phyloP scores from a whole-genome alignment of 257 asterid genomes.

The Ajuga chamaepitys region DNA sequence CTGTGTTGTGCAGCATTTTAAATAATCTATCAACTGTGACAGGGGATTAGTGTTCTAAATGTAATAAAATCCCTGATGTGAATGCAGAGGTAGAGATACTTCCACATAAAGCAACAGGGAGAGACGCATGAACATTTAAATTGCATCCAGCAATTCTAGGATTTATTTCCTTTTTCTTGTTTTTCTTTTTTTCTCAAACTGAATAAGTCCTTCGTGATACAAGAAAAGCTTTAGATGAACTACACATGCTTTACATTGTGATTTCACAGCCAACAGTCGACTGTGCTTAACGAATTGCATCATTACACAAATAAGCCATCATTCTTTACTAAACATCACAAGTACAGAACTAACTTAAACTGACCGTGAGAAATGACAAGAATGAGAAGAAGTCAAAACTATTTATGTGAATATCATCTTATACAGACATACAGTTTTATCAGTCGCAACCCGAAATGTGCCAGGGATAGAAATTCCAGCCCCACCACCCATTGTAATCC shows the following conservation, averaged over 20 bases:
- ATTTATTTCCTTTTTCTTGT: too few relatives aligned
- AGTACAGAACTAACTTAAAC: not conserved
- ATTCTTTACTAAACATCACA: not conserved
- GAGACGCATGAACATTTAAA: not conserved
- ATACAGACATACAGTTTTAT: slow-evolving; percentile 95
- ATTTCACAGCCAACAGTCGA: not conserved
- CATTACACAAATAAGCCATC: not conserved
- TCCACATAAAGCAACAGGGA: too few relatives aligned
- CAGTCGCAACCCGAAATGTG: slow-evolving; percentile 85
- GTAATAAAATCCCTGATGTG: not conserved
- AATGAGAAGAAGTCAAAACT: slow-evolving; percentile 11
- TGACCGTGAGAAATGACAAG: slow-evolving; percentile 1
- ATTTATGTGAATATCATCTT: slow-evolving; percentile 11
- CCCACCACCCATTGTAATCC: slow-evolving; percentile 99
- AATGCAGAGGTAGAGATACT: too few relatives aligned
- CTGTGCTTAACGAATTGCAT: not conserved
- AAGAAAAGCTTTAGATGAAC: not conserved
- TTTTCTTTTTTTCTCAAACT: not conserved
- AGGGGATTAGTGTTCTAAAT: not conserved
- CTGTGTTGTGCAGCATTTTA: not conserved
- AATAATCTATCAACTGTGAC: not conserved
- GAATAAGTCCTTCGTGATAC: not conserved
- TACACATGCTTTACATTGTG: not conserved
- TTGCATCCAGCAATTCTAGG: not conserved
- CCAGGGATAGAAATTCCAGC: slow-evolving; percentile 97